These are phyloP conservation scores for Cairneyella variabilis DNA, from an alignment of 495 filamentous ascomycete genomes.

Conservation along the genomic window DNA sequence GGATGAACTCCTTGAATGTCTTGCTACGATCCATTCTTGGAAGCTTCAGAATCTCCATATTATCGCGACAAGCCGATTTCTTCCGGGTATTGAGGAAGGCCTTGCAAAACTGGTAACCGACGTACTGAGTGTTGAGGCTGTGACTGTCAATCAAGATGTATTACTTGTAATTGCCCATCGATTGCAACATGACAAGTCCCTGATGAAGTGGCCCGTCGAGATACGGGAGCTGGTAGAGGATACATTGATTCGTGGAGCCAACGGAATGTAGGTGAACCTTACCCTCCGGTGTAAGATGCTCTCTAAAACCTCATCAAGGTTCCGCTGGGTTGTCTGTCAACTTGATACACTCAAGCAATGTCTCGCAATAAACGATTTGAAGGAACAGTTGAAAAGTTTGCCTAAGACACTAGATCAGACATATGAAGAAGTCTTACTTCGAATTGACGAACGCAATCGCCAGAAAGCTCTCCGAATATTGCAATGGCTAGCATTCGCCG, in stretches of 20 bases:
- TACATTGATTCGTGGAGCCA: slow-evolving; percentile 3
- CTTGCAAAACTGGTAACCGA: background rate
- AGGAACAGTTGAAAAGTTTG: slow-evolving; percentile 24
- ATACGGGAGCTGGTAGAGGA: slow-evolving; percentile 5
- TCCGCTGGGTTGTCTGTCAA: slow-evolving; percentile 40
- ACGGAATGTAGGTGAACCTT: slow-evolving; percentile 19
- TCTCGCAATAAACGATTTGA: slow-evolving; percentile 19
- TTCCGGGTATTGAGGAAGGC: slow-evolving; percentile 9
- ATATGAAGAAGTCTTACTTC: slow-evolving; percentile 33
- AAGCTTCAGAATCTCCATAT: slow-evolving; percentile 6
- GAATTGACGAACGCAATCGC: slow-evolving; percentile 16
- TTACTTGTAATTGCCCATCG: too few relatives aligned
- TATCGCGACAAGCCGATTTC: slow-evolving; percentile 13
- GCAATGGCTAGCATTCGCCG: slow-evolving; percentile 29
- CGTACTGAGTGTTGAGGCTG: slow-evolving; percentile 3
- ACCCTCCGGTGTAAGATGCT: background rate
- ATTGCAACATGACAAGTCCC: slow-evolving; percentile 12
- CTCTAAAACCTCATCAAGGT: slow-evolving; percentile 13
- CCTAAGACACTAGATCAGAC: slow-evolving; percentile 36
- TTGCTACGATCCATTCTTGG: slow-evolving; percentile 1
- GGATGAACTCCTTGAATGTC: background rate
- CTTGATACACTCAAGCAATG: slow-evolving; percentile 32
- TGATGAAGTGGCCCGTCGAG: slow-evolving; percentile 16
- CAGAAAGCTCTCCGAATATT: slow-evolving; percentile 27
- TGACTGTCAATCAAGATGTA: too few relatives aligned